Conservation (phyloP, 345 rosid species). For the Salix brachista region DNA sequence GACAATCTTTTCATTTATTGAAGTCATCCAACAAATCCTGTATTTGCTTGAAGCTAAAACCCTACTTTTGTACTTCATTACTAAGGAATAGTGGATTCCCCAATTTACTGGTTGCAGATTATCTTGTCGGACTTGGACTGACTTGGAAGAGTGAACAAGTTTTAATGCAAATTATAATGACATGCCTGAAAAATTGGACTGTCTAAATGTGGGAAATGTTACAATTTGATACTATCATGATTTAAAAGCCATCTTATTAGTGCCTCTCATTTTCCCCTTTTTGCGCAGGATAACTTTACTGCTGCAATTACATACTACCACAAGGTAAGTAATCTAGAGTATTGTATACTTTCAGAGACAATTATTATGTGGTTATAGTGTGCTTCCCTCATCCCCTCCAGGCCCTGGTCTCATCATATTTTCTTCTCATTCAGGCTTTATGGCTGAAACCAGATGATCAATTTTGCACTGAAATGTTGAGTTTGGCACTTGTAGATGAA, state of each 20-base stretch:
- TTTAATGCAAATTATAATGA: neutral
- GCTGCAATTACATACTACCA: constrained; percentile 81
- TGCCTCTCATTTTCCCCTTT: neutral
- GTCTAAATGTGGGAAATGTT: neutral
- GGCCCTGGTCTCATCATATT: neutral
- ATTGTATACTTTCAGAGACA: neutral
- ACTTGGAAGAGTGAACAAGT: neutral
- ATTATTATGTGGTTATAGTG: neutral
- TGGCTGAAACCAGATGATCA: constrained; percentile 82
- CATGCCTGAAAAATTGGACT: neutral
- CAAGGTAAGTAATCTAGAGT: constrained; percentile 43
- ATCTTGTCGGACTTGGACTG: neutral
- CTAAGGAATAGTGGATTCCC: neutral
- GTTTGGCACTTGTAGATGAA: constrained; percentile 68
- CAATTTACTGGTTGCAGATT: neutral
- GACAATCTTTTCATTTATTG: neutral
- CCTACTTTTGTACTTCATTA: neutral
- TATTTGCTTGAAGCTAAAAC: neutral
- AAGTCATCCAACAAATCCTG: neutral
- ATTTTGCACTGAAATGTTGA: constrained; percentile 86
- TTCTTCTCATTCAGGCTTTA: constrained; percentile 50
- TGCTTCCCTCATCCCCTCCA: neutral
- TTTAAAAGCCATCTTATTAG: neutral
- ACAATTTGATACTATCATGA: neutral
- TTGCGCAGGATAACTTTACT: constrained; percentile 66